These are phyloP conservation scores for Scleromitrula shiraiana DNA, from an alignment of 2,329 filamentous ascomycete genomes.

Conservation along the genomic window DNA sequence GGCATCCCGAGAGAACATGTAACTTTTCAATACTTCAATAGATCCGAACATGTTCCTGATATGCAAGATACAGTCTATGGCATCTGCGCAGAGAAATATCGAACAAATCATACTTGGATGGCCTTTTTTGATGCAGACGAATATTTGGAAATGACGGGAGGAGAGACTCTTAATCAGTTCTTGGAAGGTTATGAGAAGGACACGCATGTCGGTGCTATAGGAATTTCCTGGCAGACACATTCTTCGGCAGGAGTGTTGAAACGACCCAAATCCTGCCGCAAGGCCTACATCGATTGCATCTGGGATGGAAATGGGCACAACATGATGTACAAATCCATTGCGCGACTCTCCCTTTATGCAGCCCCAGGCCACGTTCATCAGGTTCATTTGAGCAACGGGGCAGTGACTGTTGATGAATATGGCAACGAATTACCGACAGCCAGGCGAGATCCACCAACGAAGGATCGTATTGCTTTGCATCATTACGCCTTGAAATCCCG, in stretches of 20 bases:
- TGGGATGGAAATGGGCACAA: slow-evolving; percentile 26
- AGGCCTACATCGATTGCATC: slow-evolving; percentile 27
- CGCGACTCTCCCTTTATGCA: slow-evolving; percentile 17
- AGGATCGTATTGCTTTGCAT: slow-evolving; percentile 27
- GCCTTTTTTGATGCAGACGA: slow-evolving; percentile 29
- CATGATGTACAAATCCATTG: slow-evolving; percentile 28
- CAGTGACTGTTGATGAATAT: slow-evolving; percentile 23
- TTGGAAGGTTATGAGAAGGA: slow-evolving; percentile 22
- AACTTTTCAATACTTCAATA: slow-evolving; percentile 18
- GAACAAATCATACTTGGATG: slow-evolving; percentile 29
- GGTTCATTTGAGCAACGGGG: slow-evolving; percentile 16
- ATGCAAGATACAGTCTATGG: slow-evolving; percentile 19
- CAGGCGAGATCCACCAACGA: slow-evolving; percentile 23
- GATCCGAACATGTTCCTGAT: background rate
- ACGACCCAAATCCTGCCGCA: slow-evolving; percentile 23
- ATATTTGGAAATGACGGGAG: slow-evolving; percentile 26
- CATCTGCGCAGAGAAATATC: slow-evolving; percentile 19
- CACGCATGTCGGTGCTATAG: slow-evolving; percentile 25
- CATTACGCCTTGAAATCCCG: slow-evolving; percentile 31
- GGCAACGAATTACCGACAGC: slow-evolving; percentile 18
- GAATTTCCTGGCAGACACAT: slow-evolving; percentile 30
- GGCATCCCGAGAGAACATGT: slow-evolving; percentile 18
- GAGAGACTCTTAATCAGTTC: slow-evolving; percentile 25
- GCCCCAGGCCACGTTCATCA: slow-evolving; percentile 12
- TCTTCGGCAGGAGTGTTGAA: slow-evolving; percentile 25